Evolutionary conservation across 129 eudicot genomes (phyloP).

Genomic region (Logfia minima): DNA sequence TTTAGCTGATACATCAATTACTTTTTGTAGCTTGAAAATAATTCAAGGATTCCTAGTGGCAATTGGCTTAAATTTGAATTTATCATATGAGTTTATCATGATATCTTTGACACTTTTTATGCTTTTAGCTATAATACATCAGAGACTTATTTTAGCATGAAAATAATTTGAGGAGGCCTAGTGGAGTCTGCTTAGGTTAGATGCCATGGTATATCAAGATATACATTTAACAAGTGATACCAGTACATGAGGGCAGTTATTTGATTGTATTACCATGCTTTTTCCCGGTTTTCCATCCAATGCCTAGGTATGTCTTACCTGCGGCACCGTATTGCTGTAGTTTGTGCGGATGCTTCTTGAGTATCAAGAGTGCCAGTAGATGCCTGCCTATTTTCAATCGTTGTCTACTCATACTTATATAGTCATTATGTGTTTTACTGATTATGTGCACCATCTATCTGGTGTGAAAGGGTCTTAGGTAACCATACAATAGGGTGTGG

Average conservation of each 20-base stretch:
- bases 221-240: not conserved
- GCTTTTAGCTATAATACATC: not conserved
- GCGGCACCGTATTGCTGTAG: not conserved
- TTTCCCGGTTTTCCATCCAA: not conserved
- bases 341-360: slow-evolving; percentile 5
- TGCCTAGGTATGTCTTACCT: not conserved
- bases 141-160: not conserved
- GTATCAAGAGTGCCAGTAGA: not conserved
- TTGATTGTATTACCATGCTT: not conserved
- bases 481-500: slow-evolving; percentile 34
- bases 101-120: not conserved
- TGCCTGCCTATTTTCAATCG: not conserved
- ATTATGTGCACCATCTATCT: slow-evolving; percentile 9
- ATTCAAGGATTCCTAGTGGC: slow-evolving; percentile 47
- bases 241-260: not conserved
- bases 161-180: not conserved
- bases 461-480: slow-evolving; percentile 28
- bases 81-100: not conserved
- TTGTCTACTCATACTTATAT: not conserved
- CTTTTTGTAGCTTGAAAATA: slow-evolving; percentile 4
- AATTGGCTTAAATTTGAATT: not conserved
- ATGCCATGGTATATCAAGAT: not conserved
- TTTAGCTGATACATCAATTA: not conserved
- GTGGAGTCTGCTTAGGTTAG: slow-evolving; percentile 4
- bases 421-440: slow-evolving; percentile 17